These are phyloP conservation scores for Boletus tylopilopsis DNA, from an alignment of 768 basidiomycete genomes.

Conservation along the genomic window DNA sequence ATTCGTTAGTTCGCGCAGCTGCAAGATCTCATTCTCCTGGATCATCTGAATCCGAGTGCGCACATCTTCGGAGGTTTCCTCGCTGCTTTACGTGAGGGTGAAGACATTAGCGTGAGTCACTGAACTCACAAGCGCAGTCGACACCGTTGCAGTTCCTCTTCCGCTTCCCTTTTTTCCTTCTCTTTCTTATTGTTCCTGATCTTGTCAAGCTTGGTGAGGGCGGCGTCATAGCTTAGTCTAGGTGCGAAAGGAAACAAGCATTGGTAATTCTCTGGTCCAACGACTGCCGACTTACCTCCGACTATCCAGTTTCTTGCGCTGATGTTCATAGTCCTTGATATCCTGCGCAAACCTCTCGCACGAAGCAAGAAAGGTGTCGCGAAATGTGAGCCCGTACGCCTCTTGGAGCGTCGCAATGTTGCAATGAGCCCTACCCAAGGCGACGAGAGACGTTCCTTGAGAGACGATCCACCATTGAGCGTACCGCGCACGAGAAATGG, in stretches of 20 bases:
- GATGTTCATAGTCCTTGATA: conserved; percentile 77
- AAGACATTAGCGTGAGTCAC: background rate
- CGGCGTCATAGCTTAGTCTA: conserved; percentile 78
- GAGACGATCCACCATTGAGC: background rate
- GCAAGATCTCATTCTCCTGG: conserved; percentile 72
- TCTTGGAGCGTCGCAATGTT: conserved; percentile 84
- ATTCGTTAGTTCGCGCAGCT: conserved; percentile 64
- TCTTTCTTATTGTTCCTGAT: conserved; percentile 73
- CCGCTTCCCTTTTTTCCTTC: conserved; percentile 70
- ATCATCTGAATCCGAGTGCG: conserved; percentile 76
- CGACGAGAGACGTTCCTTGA: conserved; percentile 67
- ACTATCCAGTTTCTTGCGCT: conserved; percentile 85
- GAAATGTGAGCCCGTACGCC: conserved; percentile 66
- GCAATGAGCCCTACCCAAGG: conserved; percentile 80
- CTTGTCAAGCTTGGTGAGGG: conserved; percentile 65
- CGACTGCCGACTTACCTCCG: conserved; percentile 49
- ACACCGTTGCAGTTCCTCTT: conserved; percentile 74
- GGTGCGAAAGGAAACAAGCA: background rate
- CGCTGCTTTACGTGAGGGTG: conserved; percentile 42
- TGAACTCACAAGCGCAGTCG: conserved; percentile 68
- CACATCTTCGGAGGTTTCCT: conserved; percentile 83
- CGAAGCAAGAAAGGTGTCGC: conserved; percentile 68
- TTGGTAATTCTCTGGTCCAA: background rate
- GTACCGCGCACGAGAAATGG: background rate
- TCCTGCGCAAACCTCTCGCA: conserved; percentile 64